phyloP scores from a whole-genome alignment of 257 asterid species.

The Lantana camara region DNA sequence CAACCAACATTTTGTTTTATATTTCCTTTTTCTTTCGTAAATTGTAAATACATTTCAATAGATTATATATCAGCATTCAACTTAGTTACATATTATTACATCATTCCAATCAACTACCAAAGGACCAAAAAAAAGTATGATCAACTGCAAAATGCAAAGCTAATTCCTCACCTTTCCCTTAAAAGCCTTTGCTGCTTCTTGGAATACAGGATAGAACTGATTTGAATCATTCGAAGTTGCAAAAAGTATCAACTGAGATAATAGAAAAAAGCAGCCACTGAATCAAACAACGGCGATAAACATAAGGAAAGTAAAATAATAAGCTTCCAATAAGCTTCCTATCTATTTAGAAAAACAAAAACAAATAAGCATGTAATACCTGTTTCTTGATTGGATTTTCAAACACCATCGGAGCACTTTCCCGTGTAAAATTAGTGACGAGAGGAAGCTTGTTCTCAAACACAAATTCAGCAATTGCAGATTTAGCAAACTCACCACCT shows the following conservation, averaged over 20 bases:
- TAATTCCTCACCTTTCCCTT: constrained; percentile 75
- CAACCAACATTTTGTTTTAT: background rate
- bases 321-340: background rate
- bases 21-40: too few species aligned
- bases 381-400: constrained; percentile 96
- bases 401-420: constrained; percentile 71
- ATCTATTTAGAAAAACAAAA: background rate
- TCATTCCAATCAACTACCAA: too few species aligned
- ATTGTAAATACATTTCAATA: background rate
- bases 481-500: constrained; percentile 77
- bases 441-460: constrained; percentile 83
- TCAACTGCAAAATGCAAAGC: constrained; percentile 3
- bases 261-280: constrained; percentile 29
- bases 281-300: constrained; percentile 22
- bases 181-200: constrained; percentile 84
- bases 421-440: constrained; percentile 72
- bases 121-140: background rate
- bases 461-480: constrained; percentile 82
- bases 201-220: constrained; percentile 60
- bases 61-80: too few species aligned
- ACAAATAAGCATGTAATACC: constrained; percentile 42
- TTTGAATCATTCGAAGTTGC: constrained; percentile 64
- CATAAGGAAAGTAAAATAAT: background rate
- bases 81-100: too few species aligned
- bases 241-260: constrained; percentile 77